These are phyloP conservation scores for Colletotrichum limetticola DNA, from an alignment of 2,329 filamentous ascomycete genomes.

Conservation along the genomic window DNA sequence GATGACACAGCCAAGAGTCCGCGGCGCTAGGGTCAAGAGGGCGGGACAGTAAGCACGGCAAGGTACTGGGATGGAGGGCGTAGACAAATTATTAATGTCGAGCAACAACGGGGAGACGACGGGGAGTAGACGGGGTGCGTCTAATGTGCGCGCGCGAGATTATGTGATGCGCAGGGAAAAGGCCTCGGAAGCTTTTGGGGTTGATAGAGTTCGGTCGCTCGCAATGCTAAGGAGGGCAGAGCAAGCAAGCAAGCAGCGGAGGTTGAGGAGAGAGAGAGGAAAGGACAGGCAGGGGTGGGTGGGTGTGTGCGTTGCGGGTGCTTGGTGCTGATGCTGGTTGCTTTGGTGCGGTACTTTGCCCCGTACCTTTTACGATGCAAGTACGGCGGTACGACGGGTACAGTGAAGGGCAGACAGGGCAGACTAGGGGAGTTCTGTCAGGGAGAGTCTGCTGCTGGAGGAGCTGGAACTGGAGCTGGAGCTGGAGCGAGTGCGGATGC, in stretches of 20 bases:
- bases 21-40: conserved; percentile 23
- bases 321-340: not conserved
- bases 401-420: not conserved
- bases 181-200: conserved; percentile 33
- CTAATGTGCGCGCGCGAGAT: conserved; percentile 34
- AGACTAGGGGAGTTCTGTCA: not conserved
- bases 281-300: not conserved
- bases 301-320: conserved; percentile 9
- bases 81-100: conserved; percentile 36
- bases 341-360: not conserved
- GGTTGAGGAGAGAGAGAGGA: no score
- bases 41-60: conserved; percentile 30
- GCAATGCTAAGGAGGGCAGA: conserved; percentile 22
- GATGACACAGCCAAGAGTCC: conserved; percentile 35
- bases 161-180: conserved; percentile 22
- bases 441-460: no score
- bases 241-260: no score
- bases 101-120: conserved; percentile 9
- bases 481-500: not conserved
- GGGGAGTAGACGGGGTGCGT: conserved; percentile 30
- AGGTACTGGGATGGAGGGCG: conserved; percentile 27
- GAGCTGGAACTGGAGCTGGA: not conserved
- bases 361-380: not conserved
- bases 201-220: conserved; percentile 30
- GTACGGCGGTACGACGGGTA: not conserved